Evolutionary conservation across 1,284 basidiomycete species (phyloP).

Genomic region (Wolfiporia cocos): DNA sequence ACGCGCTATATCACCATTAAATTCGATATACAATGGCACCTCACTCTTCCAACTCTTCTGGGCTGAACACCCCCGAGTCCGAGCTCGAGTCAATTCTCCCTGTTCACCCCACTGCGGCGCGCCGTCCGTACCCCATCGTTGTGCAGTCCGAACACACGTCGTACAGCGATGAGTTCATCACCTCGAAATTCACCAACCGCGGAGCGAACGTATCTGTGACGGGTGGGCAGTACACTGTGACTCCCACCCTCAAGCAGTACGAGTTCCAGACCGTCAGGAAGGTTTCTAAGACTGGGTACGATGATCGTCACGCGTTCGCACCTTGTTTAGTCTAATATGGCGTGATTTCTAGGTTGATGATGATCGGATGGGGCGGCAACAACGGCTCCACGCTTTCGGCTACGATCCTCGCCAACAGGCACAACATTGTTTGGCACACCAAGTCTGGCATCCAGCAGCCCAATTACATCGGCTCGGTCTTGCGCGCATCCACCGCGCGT

Average conservation of each 20-base stretch:
- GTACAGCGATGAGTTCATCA: constrained; percentile 81
- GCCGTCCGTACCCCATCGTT: constrained; percentile 71
- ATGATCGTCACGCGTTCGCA: background rate
- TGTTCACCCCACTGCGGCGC: constrained; percentile 82
- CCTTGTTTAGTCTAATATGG: too few relatives aligned
- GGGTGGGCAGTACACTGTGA: constrained; percentile 72
- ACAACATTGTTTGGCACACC: constrained; percentile 94
- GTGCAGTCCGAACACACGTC: constrained; percentile 81
- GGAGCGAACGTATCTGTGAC: constrained; percentile 69
- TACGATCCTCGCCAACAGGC: constrained; percentile 93
- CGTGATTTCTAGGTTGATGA: constrained; percentile 91
- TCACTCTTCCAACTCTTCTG: constrained; percentile 46
- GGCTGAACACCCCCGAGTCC: constrained; percentile 60
- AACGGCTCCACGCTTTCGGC: constrained; percentile 95
- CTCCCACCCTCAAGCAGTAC: constrained; percentile 71
- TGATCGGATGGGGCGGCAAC: constrained; percentile 97
- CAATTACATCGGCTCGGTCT: constrained; percentile 93
- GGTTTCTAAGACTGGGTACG: constrained; percentile 91
- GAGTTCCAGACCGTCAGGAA: constrained; percentile 91
- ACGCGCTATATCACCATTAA: constrained; percentile 52
- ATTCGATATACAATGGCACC: constrained; percentile 41
- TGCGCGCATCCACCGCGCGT: constrained; percentile 92
- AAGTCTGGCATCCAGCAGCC: constrained; percentile 91
- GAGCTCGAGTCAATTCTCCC: constrained; percentile 59
- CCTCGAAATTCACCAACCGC: constrained; percentile 80